These are phyloP conservation scores for Camellia granthamiana DNA, from an alignment of 148 eudicot species.

Conservation along the genomic window DNA sequence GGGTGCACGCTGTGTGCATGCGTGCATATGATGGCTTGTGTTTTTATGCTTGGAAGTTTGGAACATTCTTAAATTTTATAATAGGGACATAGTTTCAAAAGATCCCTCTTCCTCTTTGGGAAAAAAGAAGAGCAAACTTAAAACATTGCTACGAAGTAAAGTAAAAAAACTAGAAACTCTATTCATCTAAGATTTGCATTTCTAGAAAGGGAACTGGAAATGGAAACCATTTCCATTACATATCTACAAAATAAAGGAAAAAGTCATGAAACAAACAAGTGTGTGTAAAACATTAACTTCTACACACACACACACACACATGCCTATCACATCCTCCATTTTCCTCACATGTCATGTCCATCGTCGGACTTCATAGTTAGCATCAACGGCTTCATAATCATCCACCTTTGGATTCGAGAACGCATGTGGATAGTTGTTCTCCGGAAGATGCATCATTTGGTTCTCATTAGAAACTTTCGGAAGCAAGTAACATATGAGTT, in stretches of 20 bases:
- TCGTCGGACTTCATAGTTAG: too few species aligned
- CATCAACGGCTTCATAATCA: neutral
- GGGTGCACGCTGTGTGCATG: neutral
- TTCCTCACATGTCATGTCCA: neutral
- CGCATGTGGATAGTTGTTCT: neutral
- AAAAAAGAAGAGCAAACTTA: neutral
- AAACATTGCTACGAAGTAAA: too few species aligned
- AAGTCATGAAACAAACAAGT: neutral
- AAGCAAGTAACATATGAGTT: neutral
- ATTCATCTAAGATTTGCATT: neutral
- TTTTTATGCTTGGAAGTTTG: neutral
- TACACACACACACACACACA: too few species aligned
- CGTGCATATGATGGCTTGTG: neutral
- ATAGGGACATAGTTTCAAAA: neutral
- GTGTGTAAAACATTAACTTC: neutral
- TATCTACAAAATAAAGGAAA: neutral
- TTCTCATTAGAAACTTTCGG: neutral
- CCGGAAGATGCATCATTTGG: neutral
- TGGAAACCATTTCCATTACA: neutral
- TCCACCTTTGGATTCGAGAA: neutral
- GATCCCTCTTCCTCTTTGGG: neutral
- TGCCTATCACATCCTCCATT: neutral
- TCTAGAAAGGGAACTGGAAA: neutral
- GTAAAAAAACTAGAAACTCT: too few species aligned
- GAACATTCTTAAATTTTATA: neutral